A percentile compares a stretch with the other conserved stretches of the same genome.
Conservation (phyloP, 2,329 filamentous ascomycete species). For the Colletotrichum theobromicola region DNA sequence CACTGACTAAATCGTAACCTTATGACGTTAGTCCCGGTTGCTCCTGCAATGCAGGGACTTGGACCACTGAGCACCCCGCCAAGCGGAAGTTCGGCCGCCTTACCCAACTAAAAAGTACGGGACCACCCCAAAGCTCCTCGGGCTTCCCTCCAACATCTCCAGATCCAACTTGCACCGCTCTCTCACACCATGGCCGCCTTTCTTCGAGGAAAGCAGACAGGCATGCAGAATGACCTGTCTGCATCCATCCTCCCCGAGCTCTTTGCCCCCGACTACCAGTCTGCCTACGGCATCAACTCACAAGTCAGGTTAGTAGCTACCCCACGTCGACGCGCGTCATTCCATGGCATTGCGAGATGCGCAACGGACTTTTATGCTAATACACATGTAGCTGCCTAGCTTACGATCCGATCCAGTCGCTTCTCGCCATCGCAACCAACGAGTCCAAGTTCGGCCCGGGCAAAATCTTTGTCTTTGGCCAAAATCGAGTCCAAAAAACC, state of each 20-base stretch:
- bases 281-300: conserved; percentile 82
- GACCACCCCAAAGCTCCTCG: background rate
- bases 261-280: conserved; percentile 84
- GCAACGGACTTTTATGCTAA: background rate
- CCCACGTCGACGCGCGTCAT: conserved; percentile 22
- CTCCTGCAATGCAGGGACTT: conserved; percentile 8
- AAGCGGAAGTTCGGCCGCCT: conserved; percentile 9
- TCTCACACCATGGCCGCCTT: conserved; percentile 58
- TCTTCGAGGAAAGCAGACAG: conserved; percentile 89
- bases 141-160: conserved; percentile 10
- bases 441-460: conserved; percentile 86
- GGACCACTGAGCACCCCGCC: conserved; percentile 10
- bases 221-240: conserved; percentile 90
- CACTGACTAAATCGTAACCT: background rate
- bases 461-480: conserved; percentile 88
- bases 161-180: conserved; percentile 21
- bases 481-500: conserved; percentile 77
- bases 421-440: conserved; percentile 89
- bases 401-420: conserved; percentile 92
- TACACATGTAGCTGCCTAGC: conserved; percentile 71
- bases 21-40: conserved; percentile 12
- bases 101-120: conserved; percentile 3
- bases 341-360: background rate
- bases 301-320: conserved; percentile 61
- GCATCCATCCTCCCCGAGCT: conserved; percentile 77